Base-by-base conservation (phyloP, 2,329 filamentous ascomycete species). In the Penicillium fuscoglaucum region DNA sequence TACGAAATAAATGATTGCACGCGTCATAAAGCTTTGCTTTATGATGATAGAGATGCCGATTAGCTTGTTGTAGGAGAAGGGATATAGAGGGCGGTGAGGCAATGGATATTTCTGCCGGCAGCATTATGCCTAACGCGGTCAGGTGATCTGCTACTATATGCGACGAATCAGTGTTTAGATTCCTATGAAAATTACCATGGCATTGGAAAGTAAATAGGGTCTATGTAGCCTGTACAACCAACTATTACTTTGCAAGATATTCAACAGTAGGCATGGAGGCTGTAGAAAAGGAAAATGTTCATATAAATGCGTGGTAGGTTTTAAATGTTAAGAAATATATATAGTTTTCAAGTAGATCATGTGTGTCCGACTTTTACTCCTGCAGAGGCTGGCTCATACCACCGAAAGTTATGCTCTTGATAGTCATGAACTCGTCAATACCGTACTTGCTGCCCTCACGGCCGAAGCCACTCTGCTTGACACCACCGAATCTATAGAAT, bases 391-490 rank as follows among this genome's bases (percentile, higher is more conserved):
- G 76, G 5, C 83, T 82, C 76, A 87, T 87, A 0, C 86, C 86
- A 17, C 87, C 87, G 60, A 88, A 76, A 2, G 83, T 84, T 46
- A 88, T 78, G 70, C 83, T 90, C 82, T 93, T 93, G 63, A 88
- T 89, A 43, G 84, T 77, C 70, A 88, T 82, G 72, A 91, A 93
- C 76, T 93, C 90, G 15, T 87, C 84, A 61, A 92, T 86, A 17
- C 90, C 90, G 60, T 92, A 90, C 72, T 86, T 84, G 62, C 87
- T 89, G 9, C 90, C 90, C 74, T 95, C 91, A 45, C 89, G 80
- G 2, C 90, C 90, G 67, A 92, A 92, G 1, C 90, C 90, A 67
- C 87, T 90, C 77, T 92, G 82, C 78, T 95, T 95, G 46, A 95
- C 87, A 64, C 90, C 90, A 17, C 90, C 90, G 70, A 95, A 95